Evolutionary conservation across 2,329 filamentous ascomycete species (phyloP).

Genomic region (Colletotrichum sp.): DNA sequence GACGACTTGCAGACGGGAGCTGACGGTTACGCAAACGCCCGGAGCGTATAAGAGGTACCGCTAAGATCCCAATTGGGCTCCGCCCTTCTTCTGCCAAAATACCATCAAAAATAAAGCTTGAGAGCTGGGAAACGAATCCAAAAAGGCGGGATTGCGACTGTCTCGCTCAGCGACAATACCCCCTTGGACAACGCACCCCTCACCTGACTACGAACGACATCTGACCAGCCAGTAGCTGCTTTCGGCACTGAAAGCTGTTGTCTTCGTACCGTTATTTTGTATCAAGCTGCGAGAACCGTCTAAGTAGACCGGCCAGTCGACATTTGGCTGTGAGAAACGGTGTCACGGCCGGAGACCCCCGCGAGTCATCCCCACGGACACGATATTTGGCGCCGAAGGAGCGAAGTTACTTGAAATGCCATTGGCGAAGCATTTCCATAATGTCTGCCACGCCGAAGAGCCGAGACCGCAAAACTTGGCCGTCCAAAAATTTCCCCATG

Average conservation of each 20-base stretch:
- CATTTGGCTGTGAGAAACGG: background rate
- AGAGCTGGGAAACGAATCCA: conserved; percentile 1
- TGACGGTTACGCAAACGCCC: conserved; percentile 10
- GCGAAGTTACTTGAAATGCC: background rate
- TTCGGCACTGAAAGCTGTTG: background rate
- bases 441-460: background rate
- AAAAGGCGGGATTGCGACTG: conserved; percentile 20
- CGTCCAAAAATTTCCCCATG: background rate
- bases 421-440: background rate
- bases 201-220: background rate
- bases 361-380: background rate
- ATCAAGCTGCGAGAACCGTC: background rate
- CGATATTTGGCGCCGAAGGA: background rate
- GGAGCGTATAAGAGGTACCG: background rate
- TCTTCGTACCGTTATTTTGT: background rate
- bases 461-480: conserved; percentile 10
- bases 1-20: background rate
- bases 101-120: conserved; percentile 12
- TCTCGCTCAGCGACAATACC: conserved; percentile 7
- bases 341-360: background rate
- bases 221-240: background rate
- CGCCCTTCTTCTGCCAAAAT: conserved; percentile 11
- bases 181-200: background rate
- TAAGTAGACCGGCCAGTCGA: background rate
- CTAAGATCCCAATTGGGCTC: conserved; percentile 10